These are phyloP conservation scores for Coemansia sp. DNA, from an alignment of 192 early-diverging fungal genomes.

Conservation along the genomic window DNA sequence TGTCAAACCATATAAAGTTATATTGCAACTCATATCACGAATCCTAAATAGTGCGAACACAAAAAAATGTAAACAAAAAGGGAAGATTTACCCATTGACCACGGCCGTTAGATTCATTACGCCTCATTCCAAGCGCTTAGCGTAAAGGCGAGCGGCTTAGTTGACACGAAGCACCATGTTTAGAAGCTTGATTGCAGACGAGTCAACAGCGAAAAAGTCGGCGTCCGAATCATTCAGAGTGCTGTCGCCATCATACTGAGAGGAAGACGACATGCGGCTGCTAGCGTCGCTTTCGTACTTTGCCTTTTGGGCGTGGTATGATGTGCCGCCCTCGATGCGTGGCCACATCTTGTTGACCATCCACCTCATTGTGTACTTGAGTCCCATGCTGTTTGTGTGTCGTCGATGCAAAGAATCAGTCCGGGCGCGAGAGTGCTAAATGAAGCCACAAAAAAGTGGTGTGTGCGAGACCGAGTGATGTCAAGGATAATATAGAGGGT, in stretches of 20 bases:
- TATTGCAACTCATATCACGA: conserved; percentile 1
- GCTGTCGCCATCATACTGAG: conserved; percentile 33
- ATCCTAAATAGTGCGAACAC: neutral
- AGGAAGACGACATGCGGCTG: conserved; percentile 36
- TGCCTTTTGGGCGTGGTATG: conserved; percentile 38
- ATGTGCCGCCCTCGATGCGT: conserved; percentile 38
- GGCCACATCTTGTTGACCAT: conserved; percentile 56
- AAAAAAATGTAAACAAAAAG: neutral
- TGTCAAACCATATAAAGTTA: neutral
- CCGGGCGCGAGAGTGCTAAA: neutral
- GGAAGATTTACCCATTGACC: neutral
- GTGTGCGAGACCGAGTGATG: neutral
- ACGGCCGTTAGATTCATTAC: neutral
- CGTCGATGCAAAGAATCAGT: neutral
- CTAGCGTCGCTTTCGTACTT: conserved; percentile 25
- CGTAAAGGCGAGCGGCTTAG: conserved; percentile 9
- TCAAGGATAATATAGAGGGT: neutral
- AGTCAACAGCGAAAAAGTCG: conserved; percentile 41
- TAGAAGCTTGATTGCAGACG: conserved; percentile 44
- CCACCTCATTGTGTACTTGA: conserved; percentile 55
- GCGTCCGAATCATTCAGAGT: conserved; percentile 31
- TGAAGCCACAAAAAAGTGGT: neutral
- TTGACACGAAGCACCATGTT: conserved; percentile 51
- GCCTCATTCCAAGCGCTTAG: neutral
- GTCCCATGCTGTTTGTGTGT: conserved; percentile 19